Base-by-base conservation (phyloP, 2,329 filamentous ascomycete genomes). In the Calcarisporium arbuscula region DNA sequence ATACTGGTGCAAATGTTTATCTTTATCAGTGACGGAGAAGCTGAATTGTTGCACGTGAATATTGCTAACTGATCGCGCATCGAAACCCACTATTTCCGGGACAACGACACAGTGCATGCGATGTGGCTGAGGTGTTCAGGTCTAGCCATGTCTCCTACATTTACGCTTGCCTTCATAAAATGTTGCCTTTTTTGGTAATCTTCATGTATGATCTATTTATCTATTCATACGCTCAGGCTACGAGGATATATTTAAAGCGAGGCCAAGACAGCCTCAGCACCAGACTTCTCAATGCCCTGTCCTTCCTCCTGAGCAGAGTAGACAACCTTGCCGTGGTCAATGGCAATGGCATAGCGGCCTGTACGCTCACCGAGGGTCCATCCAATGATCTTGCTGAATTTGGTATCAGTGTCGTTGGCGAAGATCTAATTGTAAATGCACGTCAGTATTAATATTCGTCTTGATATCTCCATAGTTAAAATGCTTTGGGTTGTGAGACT, bases 261-360 rank as follows among this genome's bases (percentile, higher is more conserved):
- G 36, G 69, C 56, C 39, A 77, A 54, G 32, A 77, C 66, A 38
- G 62, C 69, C 41, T 75, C 68, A 36, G 70, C 73, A 33, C 72
- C 67, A 16, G 72, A 72, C 41, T 62, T 59, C 39, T 62, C 62
- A 35, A 68, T 65, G 48, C 61, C 62, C 34, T 54, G 54, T 36
- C 64, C 72, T 18, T 63, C 59, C 67, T 94, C 86, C 52, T 76
- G 80, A 63, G 82, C 84, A 41, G 85, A 83, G 60, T 94, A 94
- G 53, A 67, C 70, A 52, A 94, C 73, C 70, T 85, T 90, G 61
- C 86, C 86, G 60, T 94, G 70, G 65, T 89, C 86, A 48, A 94
- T 64, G 51, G 89, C 67, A 58, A 94, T 74, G 50, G 84, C 87
- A 67, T 85, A 94, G 43, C 87, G 75, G 43, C 74, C 78, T 46